Evolutionary conservation across 371 early-diverging fungal genomes (phyloP).

Genomic region (Haplosporangium sp.): DNA sequence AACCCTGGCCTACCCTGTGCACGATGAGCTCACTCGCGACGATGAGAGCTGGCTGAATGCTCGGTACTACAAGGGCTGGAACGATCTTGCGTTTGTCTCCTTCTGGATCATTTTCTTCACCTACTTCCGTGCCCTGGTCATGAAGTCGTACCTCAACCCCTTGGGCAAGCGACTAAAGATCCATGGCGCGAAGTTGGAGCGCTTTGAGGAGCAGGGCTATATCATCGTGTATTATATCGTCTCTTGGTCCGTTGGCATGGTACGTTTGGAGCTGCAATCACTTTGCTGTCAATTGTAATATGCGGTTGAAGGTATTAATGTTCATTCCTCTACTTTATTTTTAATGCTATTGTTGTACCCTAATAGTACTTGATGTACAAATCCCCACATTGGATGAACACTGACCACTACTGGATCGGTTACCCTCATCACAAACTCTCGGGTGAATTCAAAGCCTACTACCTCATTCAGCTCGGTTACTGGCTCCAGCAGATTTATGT

Average conservation of each 20-base stretch:
- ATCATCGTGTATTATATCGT: slow-evolving; percentile 61
- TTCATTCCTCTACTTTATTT: not conserved
- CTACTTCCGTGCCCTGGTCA: slow-evolving; percentile 69
- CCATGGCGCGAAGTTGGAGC: slow-evolving; percentile 64
- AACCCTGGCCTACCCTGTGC: slow-evolving; percentile 30
- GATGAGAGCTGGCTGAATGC: slow-evolving; percentile 40
- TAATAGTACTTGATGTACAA: slow-evolving; percentile 64
- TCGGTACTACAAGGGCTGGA: slow-evolving; percentile 53
- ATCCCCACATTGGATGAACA: slow-evolving; percentile 80
- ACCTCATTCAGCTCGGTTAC: slow-evolving; percentile 79
- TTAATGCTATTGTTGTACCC: not conserved
- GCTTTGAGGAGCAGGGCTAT: slow-evolving; percentile 76
- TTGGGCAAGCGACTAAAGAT: slow-evolving; percentile 65
- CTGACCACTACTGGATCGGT: slow-evolving; percentile 74
- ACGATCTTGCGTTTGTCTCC: slow-evolving; percentile 69
- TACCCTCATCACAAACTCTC: slow-evolving; percentile 74
- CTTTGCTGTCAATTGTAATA: too few relatives aligned
- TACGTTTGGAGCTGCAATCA: slow-evolving; percentile 21
- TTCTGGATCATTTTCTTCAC: slow-evolving; percentile 80
- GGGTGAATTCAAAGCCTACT: slow-evolving; percentile 74
- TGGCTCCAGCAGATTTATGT: slow-evolving; percentile 86
- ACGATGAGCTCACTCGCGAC: slow-evolving; percentile 25
- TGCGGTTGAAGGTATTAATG: not conserved
- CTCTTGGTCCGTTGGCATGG: slow-evolving; percentile 77
- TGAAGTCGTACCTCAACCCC: slow-evolving; percentile 71